A percentile compares a stretch with the other conserved stretches of the same genome.
Evolutionary conservation across 2,329 filamentous ascomycete genomes (phyloP).

Genomic region (Coniochaeta hoffmannii): DNA sequence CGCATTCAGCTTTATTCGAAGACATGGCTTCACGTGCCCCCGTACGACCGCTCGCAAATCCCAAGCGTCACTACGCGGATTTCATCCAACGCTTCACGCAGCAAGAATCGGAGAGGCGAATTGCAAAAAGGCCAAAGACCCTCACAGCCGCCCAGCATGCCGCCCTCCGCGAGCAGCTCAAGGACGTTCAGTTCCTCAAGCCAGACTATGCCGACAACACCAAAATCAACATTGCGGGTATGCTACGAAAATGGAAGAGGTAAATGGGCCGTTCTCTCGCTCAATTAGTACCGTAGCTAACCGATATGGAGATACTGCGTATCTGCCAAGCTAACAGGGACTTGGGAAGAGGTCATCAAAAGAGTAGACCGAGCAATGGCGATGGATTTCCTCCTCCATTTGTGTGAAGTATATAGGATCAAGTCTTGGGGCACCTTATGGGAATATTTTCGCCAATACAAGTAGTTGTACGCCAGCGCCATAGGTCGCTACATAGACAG

Average conservation of each 20-base stretch:
- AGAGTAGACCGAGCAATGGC: slow-evolving; percentile 8
- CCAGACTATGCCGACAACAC: slow-evolving; percentile 13
- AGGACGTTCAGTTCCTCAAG: slow-evolving; percentile 11
- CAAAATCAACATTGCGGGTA: slow-evolving; percentile 14
- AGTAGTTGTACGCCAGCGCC: slow-evolving; percentile 8
- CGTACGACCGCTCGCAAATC: background rate
- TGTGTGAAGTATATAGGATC: slow-evolving; percentile 10
- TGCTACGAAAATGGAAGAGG: slow-evolving; percentile 15
- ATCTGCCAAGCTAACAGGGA: slow-evolving; percentile 4
- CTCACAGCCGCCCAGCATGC: slow-evolving; percentile 9
- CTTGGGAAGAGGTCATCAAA: slow-evolving; percentile 8
- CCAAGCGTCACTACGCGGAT: slow-evolving; percentile 4
- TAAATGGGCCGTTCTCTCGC: slow-evolving; percentile 6
- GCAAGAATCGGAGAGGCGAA: slow-evolving; percentile 6
- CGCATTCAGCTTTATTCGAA: slow-evolving; percentile 1
- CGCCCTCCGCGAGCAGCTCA: slow-evolving; percentile 12
- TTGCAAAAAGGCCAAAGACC: slow-evolving; percentile 6
- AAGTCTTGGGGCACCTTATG: slow-evolving; percentile 5
- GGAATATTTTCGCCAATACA: slow-evolving; percentile 10
- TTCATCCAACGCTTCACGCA: slow-evolving; percentile 9
- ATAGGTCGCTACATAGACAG: slow-evolving; percentile 6
- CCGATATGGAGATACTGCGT: slow-evolving; percentile 9
- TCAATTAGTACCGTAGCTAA: slow-evolving; percentile 6
- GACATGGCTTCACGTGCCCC: slow-evolving; percentile 1
- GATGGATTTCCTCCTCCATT: slow-evolving; percentile 10